phyloP scores from a whole-genome alignment of 495 filamentous ascomycete genomes.

The Podospora appendiculata region DNA sequence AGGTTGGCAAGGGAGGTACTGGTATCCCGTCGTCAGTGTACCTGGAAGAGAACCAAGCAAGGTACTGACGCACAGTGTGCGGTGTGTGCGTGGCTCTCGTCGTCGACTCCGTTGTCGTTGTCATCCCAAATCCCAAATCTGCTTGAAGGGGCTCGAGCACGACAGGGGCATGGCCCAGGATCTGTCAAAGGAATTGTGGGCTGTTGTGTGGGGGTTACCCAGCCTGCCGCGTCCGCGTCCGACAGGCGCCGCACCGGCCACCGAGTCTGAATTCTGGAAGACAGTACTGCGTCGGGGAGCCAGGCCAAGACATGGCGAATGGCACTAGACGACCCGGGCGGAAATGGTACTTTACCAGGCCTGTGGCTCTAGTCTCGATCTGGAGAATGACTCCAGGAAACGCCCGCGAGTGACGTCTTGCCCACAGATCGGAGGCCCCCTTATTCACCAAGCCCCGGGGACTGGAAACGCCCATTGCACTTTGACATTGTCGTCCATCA shows the following conservation, averaged over 20 bases:
- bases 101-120: too few species aligned
- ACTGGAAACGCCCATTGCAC: too few species aligned
- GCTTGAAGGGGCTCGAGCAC: constrained; percentile 15
- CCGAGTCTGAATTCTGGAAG: background rate
- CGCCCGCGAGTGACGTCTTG: constrained; percentile 9
- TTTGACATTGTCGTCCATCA: too few species aligned
- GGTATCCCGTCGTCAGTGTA: background rate
- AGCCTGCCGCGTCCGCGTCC: constrained; percentile 5
- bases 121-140: too few species aligned
- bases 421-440: constrained; percentile 1
- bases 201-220: constrained; percentile 30
- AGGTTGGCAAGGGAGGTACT: constrained; percentile 7
- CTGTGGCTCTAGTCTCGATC: constrained; percentile 8
- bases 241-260: constrained; percentile 6
- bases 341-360: constrained; percentile 6
- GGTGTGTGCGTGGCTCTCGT: background rate
- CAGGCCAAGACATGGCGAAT: constrained; percentile 7
- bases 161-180: constrained; percentile 14
- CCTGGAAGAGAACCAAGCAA: background rate
- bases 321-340: constrained; percentile 5
- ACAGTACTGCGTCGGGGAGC: too few species aligned
- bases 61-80: constrained; percentile 26
- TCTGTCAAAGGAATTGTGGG: constrained; percentile 16
- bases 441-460: background rate
- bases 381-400: constrained; percentile 14